Base-by-base conservation (phyloP, 2,329 filamentous ascomycete genomes). In the Pyrenophora seminiperda region DNA sequence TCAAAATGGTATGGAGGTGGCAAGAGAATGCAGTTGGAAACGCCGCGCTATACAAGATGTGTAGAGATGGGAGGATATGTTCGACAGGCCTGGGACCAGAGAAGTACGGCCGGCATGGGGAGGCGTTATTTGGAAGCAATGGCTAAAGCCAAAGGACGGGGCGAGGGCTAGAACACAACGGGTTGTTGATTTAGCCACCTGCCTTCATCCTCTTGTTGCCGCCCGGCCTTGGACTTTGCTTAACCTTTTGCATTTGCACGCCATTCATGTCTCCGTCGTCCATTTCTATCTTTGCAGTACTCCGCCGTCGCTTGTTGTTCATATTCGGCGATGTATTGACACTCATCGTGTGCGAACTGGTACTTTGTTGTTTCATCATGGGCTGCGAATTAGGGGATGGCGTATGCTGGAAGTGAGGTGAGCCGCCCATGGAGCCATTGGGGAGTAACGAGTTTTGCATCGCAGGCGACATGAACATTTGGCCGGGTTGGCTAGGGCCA, bases 301-400 rank as follows among this genome's bases (percentile, higher is more conserved):
- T 86, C 52, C 84, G 76, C 52, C 84, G 79, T 50, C 81, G 75
- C 70, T 87, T 87, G 62, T 79, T 79, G 59, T 74, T 79, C 34
- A 84, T 78, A 59, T 83, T 85, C 2, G 84, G 84, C 58, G 83
- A 86, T 4, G 84, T 85, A 58, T 83, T 86, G 24, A 83, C 81
- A 61, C 82, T 85, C 7, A 79, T 76, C 3, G 76, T 78, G 56
- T 74, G 74, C 14, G 71, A 81, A 67, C 78, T 83, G 55, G 82
- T 82, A 63, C 75, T 83, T 66, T 79, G 80, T 62, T 83, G 82
- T 38, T 79, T 77, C 41, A 81, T 75, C 81, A 86, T 84, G 18
- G 59, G 78, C 58, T 77, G 74, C 7, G 72, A 73, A 32, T 75
- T 75, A 15, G 77, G 77, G 18, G 75, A 77, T 7, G 77, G 76